Conservation (phyloP, 2,329 filamentous ascomycete genomes). For the Aureobasidium sp. region DNA sequence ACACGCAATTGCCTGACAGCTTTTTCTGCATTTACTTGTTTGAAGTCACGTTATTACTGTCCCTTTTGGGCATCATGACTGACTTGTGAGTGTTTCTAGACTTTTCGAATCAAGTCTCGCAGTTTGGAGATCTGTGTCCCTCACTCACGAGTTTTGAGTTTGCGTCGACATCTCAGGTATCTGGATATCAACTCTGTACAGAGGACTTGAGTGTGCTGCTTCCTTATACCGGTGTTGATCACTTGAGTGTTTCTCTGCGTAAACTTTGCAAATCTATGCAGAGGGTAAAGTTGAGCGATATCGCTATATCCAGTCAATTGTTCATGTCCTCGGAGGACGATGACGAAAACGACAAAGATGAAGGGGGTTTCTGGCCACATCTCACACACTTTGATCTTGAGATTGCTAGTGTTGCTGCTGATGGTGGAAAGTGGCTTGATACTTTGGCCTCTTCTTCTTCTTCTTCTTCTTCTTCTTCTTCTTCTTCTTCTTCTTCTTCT, state of each 20-base stretch:
- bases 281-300: background rate
- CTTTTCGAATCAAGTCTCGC: background rate
- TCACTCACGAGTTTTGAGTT: background rate
- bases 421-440: background rate
- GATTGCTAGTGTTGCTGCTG: background rate
- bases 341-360: background rate
- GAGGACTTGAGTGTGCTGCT: background rate
- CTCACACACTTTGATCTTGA: background rate
- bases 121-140: background rate
- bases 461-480: background rate
- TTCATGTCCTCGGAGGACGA: no score
- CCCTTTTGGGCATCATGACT: background rate
- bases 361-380: background rate
- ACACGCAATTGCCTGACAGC: no score
- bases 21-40: no score
- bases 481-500: background rate
- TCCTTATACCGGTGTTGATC: background rate
- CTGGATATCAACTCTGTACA: background rate
- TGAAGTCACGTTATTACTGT: background rate
- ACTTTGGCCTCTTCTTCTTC: background rate
- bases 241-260: background rate
- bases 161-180: background rate
- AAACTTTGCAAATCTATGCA: background rate
- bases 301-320: background rate
- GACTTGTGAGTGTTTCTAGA: background rate